Conservation (phyloP, 192 early-diverging fungal species). For the Linnemannia elongata region DNA sequence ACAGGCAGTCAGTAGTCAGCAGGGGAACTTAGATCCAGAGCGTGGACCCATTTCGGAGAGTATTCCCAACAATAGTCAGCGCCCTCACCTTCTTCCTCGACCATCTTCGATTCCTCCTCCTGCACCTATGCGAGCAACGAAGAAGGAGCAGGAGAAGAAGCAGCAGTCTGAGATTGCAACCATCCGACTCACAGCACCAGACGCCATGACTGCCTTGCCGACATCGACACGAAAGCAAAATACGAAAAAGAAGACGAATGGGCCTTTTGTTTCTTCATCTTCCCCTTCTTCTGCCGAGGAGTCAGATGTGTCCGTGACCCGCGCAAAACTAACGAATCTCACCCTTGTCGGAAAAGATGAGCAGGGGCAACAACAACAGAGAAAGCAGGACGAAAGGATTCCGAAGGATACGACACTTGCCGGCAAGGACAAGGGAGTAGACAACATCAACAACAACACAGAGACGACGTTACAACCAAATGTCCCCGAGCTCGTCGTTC, state of each 20-base stretch:
- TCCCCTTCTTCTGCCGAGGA: background rate
- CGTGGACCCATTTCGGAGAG: constrained; percentile 11
- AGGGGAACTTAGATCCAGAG: constrained; percentile 18
- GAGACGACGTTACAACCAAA: background rate
- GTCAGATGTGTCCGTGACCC: background rate
- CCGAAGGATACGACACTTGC: background rate
- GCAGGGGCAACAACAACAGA: background rate
- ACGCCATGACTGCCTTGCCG: background rate
- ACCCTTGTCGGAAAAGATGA: background rate
- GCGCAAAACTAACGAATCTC: background rate
- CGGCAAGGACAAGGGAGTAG: background rate
- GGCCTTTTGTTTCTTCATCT: too few relatives aligned
- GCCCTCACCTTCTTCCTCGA: background rate
- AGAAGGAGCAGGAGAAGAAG: background rate
- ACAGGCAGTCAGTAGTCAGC: background rate
- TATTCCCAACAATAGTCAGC: constrained; percentile 20
- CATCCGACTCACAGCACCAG: background rate
- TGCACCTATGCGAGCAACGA: background rate
- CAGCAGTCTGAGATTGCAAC: background rate
- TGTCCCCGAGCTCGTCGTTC: background rate
- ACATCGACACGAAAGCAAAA: background rate
- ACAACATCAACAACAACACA: too few relatives aligned
- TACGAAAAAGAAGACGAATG: too few relatives aligned
- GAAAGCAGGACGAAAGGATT: background rate
- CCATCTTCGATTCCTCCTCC: background rate